Evolutionary conservation across 192 early-diverging fungal genomes (phyloP).

Genomic region (Coemansia sp.): DNA sequence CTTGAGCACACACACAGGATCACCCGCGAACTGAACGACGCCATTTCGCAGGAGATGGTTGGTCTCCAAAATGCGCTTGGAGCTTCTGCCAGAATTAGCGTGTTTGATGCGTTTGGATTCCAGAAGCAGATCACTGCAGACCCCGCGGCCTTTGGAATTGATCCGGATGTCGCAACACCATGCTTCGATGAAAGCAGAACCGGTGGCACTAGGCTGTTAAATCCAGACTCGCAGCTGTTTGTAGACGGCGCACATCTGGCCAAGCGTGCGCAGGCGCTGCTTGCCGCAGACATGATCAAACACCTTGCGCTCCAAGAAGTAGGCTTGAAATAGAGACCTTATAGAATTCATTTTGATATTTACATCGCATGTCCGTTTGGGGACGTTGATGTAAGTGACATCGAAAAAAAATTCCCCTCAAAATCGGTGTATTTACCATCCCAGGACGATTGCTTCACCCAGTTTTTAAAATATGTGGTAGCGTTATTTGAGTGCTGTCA

Average conservation of each 20-base stretch:
- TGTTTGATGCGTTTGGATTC: slow-evolving; percentile 44
- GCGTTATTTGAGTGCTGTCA: too few species aligned
- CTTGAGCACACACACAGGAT: slow-evolving; percentile 8
- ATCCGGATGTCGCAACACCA: slow-evolving; percentile 17
- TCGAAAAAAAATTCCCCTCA: too few species aligned
- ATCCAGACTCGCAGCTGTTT: slow-evolving; percentile 32
- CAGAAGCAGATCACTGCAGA: slow-evolving; percentile 23
- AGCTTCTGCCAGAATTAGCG: background rate
- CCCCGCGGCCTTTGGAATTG: slow-evolving; percentile 23
- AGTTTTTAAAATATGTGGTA: too few species aligned
- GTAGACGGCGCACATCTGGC: slow-evolving; percentile 40
- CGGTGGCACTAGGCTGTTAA: background rate
- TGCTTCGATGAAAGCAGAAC: background rate
- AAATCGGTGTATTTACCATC: too few species aligned
- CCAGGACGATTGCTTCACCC: too few species aligned
- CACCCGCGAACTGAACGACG: slow-evolving; percentile 27
- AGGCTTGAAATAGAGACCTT: too few species aligned
- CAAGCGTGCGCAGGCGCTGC: slow-evolving; percentile 34
- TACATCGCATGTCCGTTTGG: too few species aligned
- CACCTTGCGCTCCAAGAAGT: slow-evolving; percentile 11
- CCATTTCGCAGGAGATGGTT: slow-evolving; percentile 12
- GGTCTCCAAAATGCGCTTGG: slow-evolving; percentile 28
- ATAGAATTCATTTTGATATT: too few species aligned
- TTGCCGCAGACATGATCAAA: slow-evolving; percentile 26
- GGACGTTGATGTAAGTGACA: too few species aligned